phyloP scores from a whole-genome alignment of 139 green algal species.

The Chlorella sp. region DNA sequence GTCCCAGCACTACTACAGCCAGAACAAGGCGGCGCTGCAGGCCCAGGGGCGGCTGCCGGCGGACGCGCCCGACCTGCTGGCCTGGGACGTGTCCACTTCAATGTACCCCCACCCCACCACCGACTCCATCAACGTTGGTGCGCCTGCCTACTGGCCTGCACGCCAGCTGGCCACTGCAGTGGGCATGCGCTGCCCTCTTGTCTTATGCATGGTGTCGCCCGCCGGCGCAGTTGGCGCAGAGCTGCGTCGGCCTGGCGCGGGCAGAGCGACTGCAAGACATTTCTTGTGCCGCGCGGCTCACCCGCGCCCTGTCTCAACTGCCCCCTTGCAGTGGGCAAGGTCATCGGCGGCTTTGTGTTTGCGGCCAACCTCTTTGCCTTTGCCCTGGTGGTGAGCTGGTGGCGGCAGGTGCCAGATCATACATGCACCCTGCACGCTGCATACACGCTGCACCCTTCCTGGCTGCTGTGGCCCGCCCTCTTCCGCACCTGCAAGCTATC shows the following conservation, averaged over 20 bases:
- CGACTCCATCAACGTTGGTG: conserved; percentile 56
- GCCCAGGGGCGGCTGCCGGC: neutral
- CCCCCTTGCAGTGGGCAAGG: conserved; percentile 50
- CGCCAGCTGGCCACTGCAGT: too few relatives aligned
- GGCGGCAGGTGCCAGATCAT: neutral
- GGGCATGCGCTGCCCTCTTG: too few relatives aligned
- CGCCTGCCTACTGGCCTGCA: too few relatives aligned
- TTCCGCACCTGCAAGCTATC: neutral
- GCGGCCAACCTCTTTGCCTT: conserved; percentile 94
- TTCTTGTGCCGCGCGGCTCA: too few relatives aligned
- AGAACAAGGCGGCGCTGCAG: conserved; percentile 1
- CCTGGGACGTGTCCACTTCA: conserved; percentile 53
- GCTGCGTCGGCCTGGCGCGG: too few relatives aligned
- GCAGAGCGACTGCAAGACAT: too few relatives aligned
- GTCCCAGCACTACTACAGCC: conserved; percentile 48
- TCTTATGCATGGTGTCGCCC: too few relatives aligned
- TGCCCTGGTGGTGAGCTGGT: conserved; percentile 60
- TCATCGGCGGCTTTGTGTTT: conserved; percentile 91
- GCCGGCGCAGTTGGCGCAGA: too few relatives aligned
- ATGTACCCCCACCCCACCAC: conserved; percentile 86
- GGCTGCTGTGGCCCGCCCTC: neutral
- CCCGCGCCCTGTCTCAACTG: too few relatives aligned
- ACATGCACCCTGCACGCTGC: neutral
- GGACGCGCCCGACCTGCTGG: neutral
- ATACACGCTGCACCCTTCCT: neutral